Evolutionary conservation across 1,284 basidiomycete species (phyloP).

Genomic region (Puccinia hordei): DNA sequence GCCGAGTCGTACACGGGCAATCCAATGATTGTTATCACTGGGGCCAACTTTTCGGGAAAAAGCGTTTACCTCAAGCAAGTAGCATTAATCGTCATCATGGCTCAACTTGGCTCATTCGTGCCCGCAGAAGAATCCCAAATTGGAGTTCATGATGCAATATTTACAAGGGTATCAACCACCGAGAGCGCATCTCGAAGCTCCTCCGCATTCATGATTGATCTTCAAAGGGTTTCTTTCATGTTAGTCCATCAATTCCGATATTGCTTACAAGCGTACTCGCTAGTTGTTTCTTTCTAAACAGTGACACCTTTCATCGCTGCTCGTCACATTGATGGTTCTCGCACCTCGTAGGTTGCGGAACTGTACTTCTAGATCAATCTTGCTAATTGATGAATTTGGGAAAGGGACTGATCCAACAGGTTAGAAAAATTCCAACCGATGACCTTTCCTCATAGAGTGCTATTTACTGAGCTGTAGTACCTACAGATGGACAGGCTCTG

Average conservation of each 20-base stretch:
- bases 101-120: constrained; percentile 89
- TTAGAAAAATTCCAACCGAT: not conserved
- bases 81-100: constrained; percentile 84
- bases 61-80: constrained; percentile 89
- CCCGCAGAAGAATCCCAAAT: constrained; percentile 77
- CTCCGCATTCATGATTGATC: constrained; percentile 50
- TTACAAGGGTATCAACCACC: constrained; percentile 64
- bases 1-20: not conserved
- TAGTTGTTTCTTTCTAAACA: not conserved
- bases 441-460: not conserved
- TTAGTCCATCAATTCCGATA: not conserved
- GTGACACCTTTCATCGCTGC: not conserved
- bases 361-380: constrained; percentile 37
- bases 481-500: constrained; percentile 44
- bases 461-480: not conserved
- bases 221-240: constrained; percentile 49
- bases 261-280: not conserved
- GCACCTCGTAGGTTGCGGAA: constrained; percentile 31
- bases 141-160: constrained; percentile 88
- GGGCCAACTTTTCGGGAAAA: constrained; percentile 63
- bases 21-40: constrained; percentile 43
- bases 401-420: constrained; percentile 49
- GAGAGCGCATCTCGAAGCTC: constrained; percentile 35
- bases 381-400: constrained; percentile 50
- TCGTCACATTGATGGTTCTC: not conserved